These are phyloP conservation scores for Forsythia suspensa DNA, from an alignment of 257 asterid genomes.

Conservation along the genomic window DNA sequence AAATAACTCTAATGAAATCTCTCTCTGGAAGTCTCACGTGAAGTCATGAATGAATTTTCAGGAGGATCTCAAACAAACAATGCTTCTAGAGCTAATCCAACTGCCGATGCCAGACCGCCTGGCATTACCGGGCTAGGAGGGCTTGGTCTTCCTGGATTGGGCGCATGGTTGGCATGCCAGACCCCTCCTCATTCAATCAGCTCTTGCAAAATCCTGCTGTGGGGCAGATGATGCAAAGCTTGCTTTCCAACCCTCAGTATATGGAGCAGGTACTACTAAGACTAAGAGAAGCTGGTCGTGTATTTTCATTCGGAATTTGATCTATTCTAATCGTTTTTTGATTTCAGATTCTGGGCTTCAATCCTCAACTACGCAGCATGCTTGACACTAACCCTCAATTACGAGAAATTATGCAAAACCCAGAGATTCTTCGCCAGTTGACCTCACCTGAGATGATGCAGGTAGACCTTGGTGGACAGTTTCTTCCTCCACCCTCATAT, in stretches of 20 bases:
- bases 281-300: neutral
- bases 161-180: neutral
- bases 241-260: slow-evolving; percentile 24
- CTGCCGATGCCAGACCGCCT: neutral
- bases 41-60: neutral
- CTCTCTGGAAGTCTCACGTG: too few relatives aligned
- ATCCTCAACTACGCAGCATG: slow-evolving; percentile 14
- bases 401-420: slow-evolving; percentile 27
- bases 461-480: slow-evolving; percentile 1
- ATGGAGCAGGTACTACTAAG: slow-evolving; percentile 16
- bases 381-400: slow-evolving; percentile 24
- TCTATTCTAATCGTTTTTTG: neutral
- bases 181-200: slow-evolving; percentile 17
- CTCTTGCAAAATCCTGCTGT: slow-evolving; percentile 20
- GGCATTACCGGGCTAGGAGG: slow-evolving; percentile 5
- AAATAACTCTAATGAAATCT: too few relatives aligned
- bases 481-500: neutral
- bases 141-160: slow-evolving; percentile 15
- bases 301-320: too few relatives aligned
- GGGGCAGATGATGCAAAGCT: slow-evolving; percentile 24
- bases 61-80: slow-evolving; percentile 4
- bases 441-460: slow-evolving; percentile 23
- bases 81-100: slow-evolving; percentile 13
- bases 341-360: slow-evolving; percentile 20
- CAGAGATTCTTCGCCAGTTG: slow-evolving; percentile 25